Evolutionary conservation across 305 asterid genomes (phyloP).

Genomic region (Ruellia speciosa): DNA sequence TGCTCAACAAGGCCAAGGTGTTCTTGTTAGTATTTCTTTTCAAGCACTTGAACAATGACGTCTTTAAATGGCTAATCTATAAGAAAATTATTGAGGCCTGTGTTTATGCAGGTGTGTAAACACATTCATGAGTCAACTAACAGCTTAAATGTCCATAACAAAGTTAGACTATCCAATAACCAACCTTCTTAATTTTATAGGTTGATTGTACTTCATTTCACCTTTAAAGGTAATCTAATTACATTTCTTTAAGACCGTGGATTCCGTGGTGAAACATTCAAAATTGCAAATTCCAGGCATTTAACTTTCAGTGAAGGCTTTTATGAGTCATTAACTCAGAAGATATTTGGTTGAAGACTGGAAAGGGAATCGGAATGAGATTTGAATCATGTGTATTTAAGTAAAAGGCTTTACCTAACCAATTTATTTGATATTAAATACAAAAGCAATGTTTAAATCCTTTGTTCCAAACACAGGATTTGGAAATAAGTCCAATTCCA

Average conservation of each 20-base stretch:
- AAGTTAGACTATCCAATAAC: neutral
- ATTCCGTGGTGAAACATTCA: neutral
- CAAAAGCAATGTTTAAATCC: neutral
- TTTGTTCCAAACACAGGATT: too few species aligned
- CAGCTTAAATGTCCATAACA: conserved; percentile 5
- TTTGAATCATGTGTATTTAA: too few species aligned
- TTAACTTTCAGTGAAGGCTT: neutral
- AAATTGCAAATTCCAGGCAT: neutral
- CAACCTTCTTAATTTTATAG: neutral
- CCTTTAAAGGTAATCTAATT: neutral
- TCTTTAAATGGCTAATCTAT: conserved; percentile 4
- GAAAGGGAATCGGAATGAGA: too few species aligned
- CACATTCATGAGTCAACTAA: neutral
- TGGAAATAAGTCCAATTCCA: too few species aligned
- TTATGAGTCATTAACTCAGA: too few species aligned
- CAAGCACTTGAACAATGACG: neutral
- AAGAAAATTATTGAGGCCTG: neutral
- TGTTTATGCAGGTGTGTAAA: neutral
- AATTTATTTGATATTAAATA: too few species aligned
- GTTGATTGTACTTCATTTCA: neutral
- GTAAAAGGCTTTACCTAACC: too few species aligned
- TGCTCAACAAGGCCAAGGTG: neutral
- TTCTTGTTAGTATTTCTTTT: too few species aligned
- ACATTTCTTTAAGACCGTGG: neutral
- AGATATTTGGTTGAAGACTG: too few species aligned